phyloP scores from a whole-genome alignment of 805 yeast species.

The Candida morakotiae region DNA sequence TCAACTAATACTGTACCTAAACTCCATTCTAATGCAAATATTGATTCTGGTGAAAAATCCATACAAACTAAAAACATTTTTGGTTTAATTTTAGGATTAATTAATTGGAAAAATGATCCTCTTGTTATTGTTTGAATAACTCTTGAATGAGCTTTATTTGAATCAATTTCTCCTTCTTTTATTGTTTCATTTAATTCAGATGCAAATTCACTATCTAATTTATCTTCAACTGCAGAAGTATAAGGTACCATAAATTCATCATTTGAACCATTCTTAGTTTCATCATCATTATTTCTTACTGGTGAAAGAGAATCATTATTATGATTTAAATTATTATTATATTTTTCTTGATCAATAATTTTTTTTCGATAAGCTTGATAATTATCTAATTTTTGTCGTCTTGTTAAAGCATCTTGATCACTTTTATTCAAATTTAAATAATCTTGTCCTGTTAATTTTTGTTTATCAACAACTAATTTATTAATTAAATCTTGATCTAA shows the following conservation, averaged over 20 bases:
- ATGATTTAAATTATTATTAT: slow-evolving; percentile 9
- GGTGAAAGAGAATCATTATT: slow-evolving; percentile 9
- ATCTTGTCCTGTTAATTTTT: slow-evolving; percentile 38
- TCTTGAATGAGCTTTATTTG: slow-evolving; percentile 49
- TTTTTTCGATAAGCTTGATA: slow-evolving; percentile 57
- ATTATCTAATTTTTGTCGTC: slow-evolving; percentile 51
- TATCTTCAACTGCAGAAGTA: slow-evolving; percentile 64
- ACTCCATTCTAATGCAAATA: slow-evolving; percentile 82
- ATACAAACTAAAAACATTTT: slow-evolving; percentile 72
- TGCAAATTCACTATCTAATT: slow-evolving; percentile 58
- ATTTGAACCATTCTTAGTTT: not conserved
- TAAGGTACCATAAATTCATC: slow-evolving; percentile 52
- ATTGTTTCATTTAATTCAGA: slow-evolving; percentile 49
- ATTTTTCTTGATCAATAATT: slow-evolving; percentile 54
- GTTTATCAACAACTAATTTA: slow-evolving; percentile 32
- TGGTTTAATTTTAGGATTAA: slow-evolving; percentile 40
- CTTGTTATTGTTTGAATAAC: slow-evolving; percentile 69
- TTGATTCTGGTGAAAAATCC: slow-evolving; percentile 80
- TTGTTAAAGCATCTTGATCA: slow-evolving; percentile 46
- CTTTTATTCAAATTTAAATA: slow-evolving; percentile 37
- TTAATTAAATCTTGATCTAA: slow-evolving; percentile 31
- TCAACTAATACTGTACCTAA: slow-evolving; percentile 81
- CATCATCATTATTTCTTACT: slow-evolving; percentile 7
- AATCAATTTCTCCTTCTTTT: slow-evolving; percentile 51
- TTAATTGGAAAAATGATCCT: slow-evolving; percentile 57